Base-by-base conservation (phyloP, 2,329 filamentous ascomycete genomes). In the Cladosporium oxysporum region DNA sequence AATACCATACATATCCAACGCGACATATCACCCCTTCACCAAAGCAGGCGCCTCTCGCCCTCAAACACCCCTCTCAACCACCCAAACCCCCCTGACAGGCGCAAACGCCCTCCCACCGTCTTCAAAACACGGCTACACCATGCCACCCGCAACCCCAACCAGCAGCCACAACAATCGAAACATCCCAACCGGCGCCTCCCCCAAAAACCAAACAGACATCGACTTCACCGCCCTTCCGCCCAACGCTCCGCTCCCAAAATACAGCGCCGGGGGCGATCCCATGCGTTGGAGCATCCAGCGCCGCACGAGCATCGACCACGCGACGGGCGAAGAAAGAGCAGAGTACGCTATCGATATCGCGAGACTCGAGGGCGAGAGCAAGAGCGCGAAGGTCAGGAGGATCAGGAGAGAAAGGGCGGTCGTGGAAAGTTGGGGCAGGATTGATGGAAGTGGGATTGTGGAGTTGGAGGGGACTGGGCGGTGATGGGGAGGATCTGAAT, bases 301-400 rank as follows among this genome's bases (percentile, higher is more conserved):
- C 4, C 31, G 58, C n/a, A 21, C 23, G 4, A 49, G 7, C 57
- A 16, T 35, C 26, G 18, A 29, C 8, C 1, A 14, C 0, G 16
- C 16, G 3, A 35, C 21, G 2, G 49, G n/a, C 1, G 47, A 35
- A 6, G 57, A 23, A 16, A 33, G 58, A 29, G 64, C 47, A 1
- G 57, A 65, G 58, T 53, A 55, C 47, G 49, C 49, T 8, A 62
- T 66, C n/a, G 33, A 53, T 23, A 11, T 53, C 6, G 49, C 58
- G 21, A 28, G 58, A 3, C 16, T 62, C 14, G 23, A 62, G 12
- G 58, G 58, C 26, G 64, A 66, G 58, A 66, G 58, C 58, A 66
- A 62, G 58, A 23, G 16, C 18, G 58, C 64, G 18, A 52, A 49
- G 14, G 16, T 21, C 12, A 41, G 58, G 3, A 53, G 64, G 33